A percentile compares a stretch with the other conserved stretches of the same genome.
Conservation (phyloP, 192 early-diverging fungal genomes). For the Backusella tuberculispora region DNA sequence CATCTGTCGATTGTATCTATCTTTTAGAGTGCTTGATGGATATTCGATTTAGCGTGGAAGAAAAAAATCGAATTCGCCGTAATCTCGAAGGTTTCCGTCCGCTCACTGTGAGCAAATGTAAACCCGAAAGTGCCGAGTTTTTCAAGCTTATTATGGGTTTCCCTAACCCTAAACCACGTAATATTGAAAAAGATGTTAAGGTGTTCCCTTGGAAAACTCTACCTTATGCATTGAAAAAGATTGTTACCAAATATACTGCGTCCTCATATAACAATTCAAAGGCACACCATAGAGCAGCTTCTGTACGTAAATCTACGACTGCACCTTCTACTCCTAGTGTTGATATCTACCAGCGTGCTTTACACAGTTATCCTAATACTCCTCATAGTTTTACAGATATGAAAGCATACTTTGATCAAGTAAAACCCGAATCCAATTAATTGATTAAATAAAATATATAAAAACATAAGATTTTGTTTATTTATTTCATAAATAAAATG, state of each 20-base stretch:
- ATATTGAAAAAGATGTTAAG: conserved; percentile 88
- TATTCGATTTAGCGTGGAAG: conserved; percentile 72
- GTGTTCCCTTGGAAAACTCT: conserved; percentile 78
- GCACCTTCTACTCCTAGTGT: background rate
- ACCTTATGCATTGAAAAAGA: conserved; percentile 70
- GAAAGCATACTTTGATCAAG: background rate
- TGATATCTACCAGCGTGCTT: background rate
- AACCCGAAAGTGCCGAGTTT: conserved; percentile 72
- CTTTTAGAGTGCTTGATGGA: conserved; percentile 71
- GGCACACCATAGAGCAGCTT: background rate
- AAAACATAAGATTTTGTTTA: background rate
- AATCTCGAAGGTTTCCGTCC: conserved; percentile 81
- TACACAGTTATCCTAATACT: background rate
- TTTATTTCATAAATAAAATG: conserved; percentile 4
- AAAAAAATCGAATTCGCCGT: conserved; percentile 85
- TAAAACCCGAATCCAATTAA: background rate
- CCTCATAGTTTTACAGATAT: background rate
- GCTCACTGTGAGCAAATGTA: conserved; percentile 72
- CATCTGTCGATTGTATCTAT: conserved; percentile 76
- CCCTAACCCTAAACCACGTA: conserved; percentile 77
- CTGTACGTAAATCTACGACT: background rate
- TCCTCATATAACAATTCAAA: background rate
- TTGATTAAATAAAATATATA: background rate
- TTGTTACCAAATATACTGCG: conserved; percentile 69
- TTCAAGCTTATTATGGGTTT: conserved; percentile 83